Conservation (phyloP, 257 asterid species). For the Pogostemon cablin region DNA sequence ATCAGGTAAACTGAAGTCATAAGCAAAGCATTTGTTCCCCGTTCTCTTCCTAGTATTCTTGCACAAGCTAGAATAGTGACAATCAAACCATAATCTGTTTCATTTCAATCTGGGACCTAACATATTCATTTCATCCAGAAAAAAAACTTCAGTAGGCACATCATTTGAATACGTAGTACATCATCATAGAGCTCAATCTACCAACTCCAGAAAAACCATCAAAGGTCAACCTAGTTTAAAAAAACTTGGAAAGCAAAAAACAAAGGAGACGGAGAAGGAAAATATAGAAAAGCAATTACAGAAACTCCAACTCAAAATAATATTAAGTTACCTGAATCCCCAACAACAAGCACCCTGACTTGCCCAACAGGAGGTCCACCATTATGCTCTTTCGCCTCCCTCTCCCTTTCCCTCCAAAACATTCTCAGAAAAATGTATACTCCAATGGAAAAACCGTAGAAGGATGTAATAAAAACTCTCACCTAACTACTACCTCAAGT, state of each 20-base stretch:
- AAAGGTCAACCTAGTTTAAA: conserved; percentile 13
- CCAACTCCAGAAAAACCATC: conserved; percentile 11
- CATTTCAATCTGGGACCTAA: not conserved
- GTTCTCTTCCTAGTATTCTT: conserved; percentile 10
- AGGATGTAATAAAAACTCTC: conserved; percentile 18
- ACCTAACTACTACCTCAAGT: conserved; percentile 33
- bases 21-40: not conserved
- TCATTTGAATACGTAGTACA: conserved; percentile 8
- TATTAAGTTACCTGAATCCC: conserved; percentile 76
- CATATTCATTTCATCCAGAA: conserved; percentile 15
- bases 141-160: not conserved
- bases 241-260: not conserved
- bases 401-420: conserved; percentile 89
- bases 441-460: not conserved
- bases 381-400: conserved; percentile 67
- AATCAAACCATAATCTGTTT: not conserved
- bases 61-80: not conserved
- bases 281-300: not conserved
- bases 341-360: conserved; percentile 90
- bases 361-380: conserved; percentile 95
- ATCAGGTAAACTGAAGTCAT: conserved; percentile 1
- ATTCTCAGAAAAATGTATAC: conserved; percentile 37
- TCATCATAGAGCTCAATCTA: conserved; percentile 13
- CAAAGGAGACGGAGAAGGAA: not conserved
- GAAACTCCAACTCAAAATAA: not conserved